These are phyloP conservation scores for Trametes cingulata DNA, from an alignment of 768 basidiomycete species.

Conservation along the genomic window DNA sequence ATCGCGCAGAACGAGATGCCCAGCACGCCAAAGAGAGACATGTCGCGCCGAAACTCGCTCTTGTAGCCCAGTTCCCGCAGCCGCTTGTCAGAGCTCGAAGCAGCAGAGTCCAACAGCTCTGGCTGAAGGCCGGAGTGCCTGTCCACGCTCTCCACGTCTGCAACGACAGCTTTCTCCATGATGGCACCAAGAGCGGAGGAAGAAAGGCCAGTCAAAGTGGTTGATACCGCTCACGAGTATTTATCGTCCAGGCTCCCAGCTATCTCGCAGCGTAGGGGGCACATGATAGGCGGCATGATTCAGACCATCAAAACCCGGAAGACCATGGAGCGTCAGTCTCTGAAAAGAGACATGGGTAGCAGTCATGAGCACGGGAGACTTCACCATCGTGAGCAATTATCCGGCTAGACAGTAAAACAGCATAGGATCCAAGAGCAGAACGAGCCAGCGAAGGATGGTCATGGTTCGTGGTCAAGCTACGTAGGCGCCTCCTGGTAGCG, in stretches of 20 bases:
- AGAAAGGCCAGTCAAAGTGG: too few relatives aligned
- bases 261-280: slow-evolving; percentile 1
- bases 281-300: slow-evolving; percentile 1
- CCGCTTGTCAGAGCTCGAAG: slow-evolving; percentile 38
- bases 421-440: too few relatives aligned
- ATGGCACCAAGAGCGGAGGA: not conserved
- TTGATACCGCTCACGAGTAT: not conserved
- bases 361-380: not conserved
- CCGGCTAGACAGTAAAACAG: too few relatives aligned
- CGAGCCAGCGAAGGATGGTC: too few relatives aligned
- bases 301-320: not conserved
- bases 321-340: not conserved
- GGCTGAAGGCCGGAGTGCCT: not conserved
- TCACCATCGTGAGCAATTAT: too few relatives aligned
- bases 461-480: too few relatives aligned
- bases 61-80: slow-evolving; percentile 55
- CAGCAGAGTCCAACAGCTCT: not conserved
- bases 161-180: slow-evolving; percentile 4
- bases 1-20: slow-evolving; percentile 63
- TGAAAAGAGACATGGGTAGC: not conserved
- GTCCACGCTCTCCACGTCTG: slow-evolving; percentile 16
- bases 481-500: too few relatives aligned
- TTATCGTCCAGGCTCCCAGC: not conserved
- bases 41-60: slow-evolving; percentile 57
- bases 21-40: slow-evolving; percentile 59